phyloP scores from a whole-genome alignment of 1,284 basidiomycete species.

The Heterobasidion annosum region DNA sequence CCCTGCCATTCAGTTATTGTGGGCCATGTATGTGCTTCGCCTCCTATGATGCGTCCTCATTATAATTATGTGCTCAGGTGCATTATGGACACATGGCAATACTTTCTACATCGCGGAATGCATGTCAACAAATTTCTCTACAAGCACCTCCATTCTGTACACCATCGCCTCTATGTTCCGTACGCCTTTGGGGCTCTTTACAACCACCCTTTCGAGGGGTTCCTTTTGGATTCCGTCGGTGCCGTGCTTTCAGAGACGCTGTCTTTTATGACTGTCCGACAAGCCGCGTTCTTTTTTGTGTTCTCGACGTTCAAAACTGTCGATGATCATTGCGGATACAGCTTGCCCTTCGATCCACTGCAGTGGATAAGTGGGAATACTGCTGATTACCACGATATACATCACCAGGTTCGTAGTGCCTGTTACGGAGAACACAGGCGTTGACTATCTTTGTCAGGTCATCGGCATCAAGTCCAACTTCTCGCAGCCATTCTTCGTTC shows the following conservation, averaged over 20 bases:
- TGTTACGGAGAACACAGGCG: not conserved
- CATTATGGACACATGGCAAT: constrained; percentile 97
- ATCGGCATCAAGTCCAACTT: constrained; percentile 97
- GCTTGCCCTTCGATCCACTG: constrained; percentile 81
- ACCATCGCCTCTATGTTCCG: constrained; percentile 95
- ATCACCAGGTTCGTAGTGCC: constrained; percentile 67
- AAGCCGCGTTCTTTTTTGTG: constrained; percentile 80
- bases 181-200: constrained; percentile 97
- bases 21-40: constrained; percentile 71
- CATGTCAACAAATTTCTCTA: constrained; percentile 91
- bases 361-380: constrained; percentile 90
- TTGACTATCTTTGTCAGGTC: constrained; percentile 29
- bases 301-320: constrained; percentile 92
- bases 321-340: constrained; percentile 95
- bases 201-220: constrained; percentile 95
- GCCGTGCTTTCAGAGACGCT: constrained; percentile 70
- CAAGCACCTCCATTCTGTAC: constrained; percentile 88
- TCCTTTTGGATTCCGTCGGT: constrained; percentile 84
- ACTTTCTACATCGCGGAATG: constrained; percentile 90
- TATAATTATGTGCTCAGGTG: constrained; percentile 47
- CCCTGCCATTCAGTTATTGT: constrained; percentile 67
- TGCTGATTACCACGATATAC: constrained; percentile 97
- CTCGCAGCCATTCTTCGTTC: constrained; percentile 89
- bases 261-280: constrained; percentile 71
- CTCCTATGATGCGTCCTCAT: constrained; percentile 1